Base-by-base conservation (phyloP, 495 filamentous ascomycete genomes). In the Penicillium parvum region DNA sequence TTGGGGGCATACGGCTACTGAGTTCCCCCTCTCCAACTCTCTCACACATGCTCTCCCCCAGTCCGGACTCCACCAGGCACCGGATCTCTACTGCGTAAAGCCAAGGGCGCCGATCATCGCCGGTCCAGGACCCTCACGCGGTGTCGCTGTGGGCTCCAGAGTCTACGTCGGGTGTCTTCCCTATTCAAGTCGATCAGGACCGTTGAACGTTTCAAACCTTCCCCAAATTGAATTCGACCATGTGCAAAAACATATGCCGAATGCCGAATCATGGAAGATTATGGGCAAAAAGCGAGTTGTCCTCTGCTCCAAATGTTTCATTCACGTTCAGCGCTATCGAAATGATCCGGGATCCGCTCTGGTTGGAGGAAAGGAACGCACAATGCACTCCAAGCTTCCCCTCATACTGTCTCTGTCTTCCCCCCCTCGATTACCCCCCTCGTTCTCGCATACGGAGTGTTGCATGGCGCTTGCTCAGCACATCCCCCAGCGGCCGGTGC, bases 121-220 rank as follows among this genome's bases (percentile, higher is more conserved):
- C 43, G 21, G 12, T 32, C 40, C 40, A 22, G 50, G 35, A 35
- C 19, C 25, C 51, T 54, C 47, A 55, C 35, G 43, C 25, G 40
- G 27, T 32, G 32, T 37, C 21, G 29, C 17, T 43, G 52, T 41
- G 32, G 32, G 20, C 37, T 44, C 39, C n/a, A n/a, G n/a, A n/a
- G n/a, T n/a, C n/a, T 33, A 16, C 17, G 32, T 23, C 37, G 45
- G 45, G 40, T 17, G 14, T 39, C 37, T 46, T 32, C 42, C 50
- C 40, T 25, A 55, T 47, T 28, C 19, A 20, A 42, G 29, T 37
- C 8, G 8, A 43, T 40, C 20, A 36, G 37, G 47, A 26, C 47
- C 47, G 49, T 57, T 57, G 49, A 33, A 25, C 40, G 41, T 49
- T 49, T 49, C 43, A 50, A 57, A 50, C 47, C 47, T 55, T 55